Evolutionary conservation across 257 asterid species (phyloP).

Genomic region (Perilla frutescens): DNA sequence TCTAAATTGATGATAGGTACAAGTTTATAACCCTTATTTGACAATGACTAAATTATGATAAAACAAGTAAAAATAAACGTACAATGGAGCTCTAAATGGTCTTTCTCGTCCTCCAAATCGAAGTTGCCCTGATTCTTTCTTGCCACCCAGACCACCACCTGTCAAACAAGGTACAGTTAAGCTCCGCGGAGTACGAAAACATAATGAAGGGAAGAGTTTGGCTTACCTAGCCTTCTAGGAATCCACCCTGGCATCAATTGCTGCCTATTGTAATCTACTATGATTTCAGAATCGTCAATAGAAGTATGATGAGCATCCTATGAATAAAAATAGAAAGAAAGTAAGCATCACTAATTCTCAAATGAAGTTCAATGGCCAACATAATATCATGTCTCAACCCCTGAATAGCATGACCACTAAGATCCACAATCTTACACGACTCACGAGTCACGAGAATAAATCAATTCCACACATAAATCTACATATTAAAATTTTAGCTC

Average conservation of each 20-base stretch:
- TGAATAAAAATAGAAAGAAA: slow-evolving; percentile 16
- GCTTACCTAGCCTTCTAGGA: slow-evolving; percentile 92
- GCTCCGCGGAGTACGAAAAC: slow-evolving; percentile 22
- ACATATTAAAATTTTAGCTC: neutral
- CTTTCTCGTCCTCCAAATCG: slow-evolving; percentile 98
- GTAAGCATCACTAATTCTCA: slow-evolving; percentile 29
- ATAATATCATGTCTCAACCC: slow-evolving; percentile 5
- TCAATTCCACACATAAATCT: slow-evolving; percentile 18
- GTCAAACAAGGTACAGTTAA: slow-evolving; percentile 32
- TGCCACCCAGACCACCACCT: slow-evolving; percentile 99
- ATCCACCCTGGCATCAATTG: slow-evolving; percentile 99
- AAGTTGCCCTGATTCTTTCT: slow-evolving; percentile 97
- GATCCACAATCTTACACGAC: neutral
- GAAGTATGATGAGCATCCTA: slow-evolving; percentile 87
- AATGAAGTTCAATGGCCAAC: slow-evolving; percentile 18
- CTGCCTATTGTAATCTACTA: slow-evolving; percentile 93
- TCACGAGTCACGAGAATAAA: neutral
- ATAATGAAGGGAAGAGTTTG: slow-evolving; percentile 9
- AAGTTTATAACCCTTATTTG: neutral
- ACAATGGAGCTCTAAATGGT: slow-evolving; percentile 87
- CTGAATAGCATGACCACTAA: slow-evolving; percentile 13
- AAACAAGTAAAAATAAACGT: slow-evolving; percentile 37
- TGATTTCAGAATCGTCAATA: slow-evolving; percentile 87
- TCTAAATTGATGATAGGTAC: neutral
- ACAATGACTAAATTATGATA: neutral